Base-by-base conservation (phyloP, 345 rosid species). In the Gossypium ekmanianum region DNA sequence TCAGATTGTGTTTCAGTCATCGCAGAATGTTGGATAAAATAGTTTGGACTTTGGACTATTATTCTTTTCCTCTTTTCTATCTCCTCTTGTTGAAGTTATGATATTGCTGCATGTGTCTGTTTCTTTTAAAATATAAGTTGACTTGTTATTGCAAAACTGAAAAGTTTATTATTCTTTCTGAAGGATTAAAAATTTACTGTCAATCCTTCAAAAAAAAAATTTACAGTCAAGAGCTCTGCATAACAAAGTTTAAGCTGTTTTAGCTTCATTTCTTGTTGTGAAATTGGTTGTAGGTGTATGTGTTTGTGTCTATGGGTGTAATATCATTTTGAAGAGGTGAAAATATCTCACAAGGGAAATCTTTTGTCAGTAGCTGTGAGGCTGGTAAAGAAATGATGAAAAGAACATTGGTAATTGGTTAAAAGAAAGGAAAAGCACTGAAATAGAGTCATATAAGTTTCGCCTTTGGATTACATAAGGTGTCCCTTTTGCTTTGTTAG, bases 211-310 rank as follows among this genome's bases (percentile, higher is more conserved):
- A 34, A 4, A 5, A 34, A 5, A 47, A 68, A 47, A 13, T 2
- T 24, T 14, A 24, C 13, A 14, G 43, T 48, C 43, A 69, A 51
- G 17, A 70, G 16, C 45, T 70, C 26, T n/a, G 16, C 51, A 47
- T 8, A 29, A 52, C 20, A 11, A n/a, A 70, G 47, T 70, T 52
- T 70, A 34, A 70, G 17, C 39, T 51, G 73, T 70, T 68, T 68
- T 68, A 50, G 72, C 44, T 50, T 48, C 58, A 68, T 14, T 17
- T 26, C 20, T 9, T 29, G 4, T 16, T 48, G 11, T 69, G 2
- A 68, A 50, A 50, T 16, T 50, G 11, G 17, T 0, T 69, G 3
- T 0, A 58, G 24, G 16, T 26, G 24, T 2, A 26, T 26, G 73
- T 50, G 9, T 26, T 68, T 50, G 9, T 50, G 73, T 50, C 44